phyloP scores from a whole-genome alignment of 257 asterid genomes.

The Solanum rostratum region DNA sequence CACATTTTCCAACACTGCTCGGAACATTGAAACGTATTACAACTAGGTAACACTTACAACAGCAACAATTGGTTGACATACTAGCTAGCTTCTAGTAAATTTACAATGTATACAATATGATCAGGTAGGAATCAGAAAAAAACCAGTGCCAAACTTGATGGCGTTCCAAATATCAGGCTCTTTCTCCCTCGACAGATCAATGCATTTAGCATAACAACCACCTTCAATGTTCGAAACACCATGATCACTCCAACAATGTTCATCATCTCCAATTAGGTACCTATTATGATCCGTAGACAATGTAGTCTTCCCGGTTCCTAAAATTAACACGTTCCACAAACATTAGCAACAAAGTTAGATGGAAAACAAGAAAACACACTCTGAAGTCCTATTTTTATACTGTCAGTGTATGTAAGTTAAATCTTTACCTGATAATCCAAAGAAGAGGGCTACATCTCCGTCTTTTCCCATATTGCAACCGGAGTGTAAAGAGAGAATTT shows the following conservation, averaged over 20 bases:
- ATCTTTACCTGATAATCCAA: slow-evolving; percentile 73
- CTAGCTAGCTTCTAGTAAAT: neutral
- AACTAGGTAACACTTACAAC: neutral
- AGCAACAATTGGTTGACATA: too few species aligned
- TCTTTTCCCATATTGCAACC: slow-evolving; percentile 84
- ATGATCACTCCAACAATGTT: slow-evolving; percentile 88
- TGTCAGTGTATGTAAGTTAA: neutral
- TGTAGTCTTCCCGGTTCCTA: slow-evolving; percentile 94
- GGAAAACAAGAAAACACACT: neutral
- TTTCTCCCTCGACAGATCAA: slow-evolving; percentile 68
- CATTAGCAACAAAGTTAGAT: neutral
- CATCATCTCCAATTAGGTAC: slow-evolving; percentile 86
- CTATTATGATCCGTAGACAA: slow-evolving; percentile 82
- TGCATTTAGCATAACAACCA: slow-evolving; percentile 92
- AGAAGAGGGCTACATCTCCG: slow-evolving; percentile 91
- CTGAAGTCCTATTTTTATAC: too few species aligned
- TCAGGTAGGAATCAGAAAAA: neutral
- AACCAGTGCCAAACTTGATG: slow-evolving; percentile 86
- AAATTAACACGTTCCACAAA: neutral
- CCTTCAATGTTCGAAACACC: slow-evolving; percentile 95
- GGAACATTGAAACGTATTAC: neutral
- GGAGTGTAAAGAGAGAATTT: slow-evolving; percentile 76
- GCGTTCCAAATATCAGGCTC: slow-evolving; percentile 99
- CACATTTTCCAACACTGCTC: slow-evolving; percentile 73
- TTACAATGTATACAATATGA: neutral